These are phyloP conservation scores for Talaromyces marneffei DNA, from an alignment of 2,329 filamentous ascomycete genomes.

Conservation along the genomic window DNA sequence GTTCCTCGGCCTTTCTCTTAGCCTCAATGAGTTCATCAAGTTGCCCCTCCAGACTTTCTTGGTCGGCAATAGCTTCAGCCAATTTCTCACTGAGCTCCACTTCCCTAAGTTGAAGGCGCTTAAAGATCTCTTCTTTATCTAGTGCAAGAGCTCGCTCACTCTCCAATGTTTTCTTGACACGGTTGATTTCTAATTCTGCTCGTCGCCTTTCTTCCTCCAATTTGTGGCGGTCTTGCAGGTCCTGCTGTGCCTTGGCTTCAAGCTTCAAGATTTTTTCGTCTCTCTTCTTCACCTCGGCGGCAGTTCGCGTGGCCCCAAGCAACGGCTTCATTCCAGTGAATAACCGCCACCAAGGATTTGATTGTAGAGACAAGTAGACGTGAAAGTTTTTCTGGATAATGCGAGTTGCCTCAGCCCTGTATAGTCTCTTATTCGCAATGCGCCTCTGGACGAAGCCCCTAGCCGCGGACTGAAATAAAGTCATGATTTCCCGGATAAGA, in stretches of 20 bases:
- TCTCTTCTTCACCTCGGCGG: constrained; percentile 86
- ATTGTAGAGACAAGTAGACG: constrained; percentile 80
- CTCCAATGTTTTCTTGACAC: constrained; percentile 88
- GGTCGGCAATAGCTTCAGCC: constrained; percentile 83
- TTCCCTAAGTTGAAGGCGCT: constrained; percentile 87
- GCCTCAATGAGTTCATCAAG: constrained; percentile 81
- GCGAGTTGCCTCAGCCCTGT: constrained; percentile 86
- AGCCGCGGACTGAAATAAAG: constrained; percentile 84
- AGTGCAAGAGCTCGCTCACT: constrained; percentile 91
- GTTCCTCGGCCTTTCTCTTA: constrained; percentile 81
- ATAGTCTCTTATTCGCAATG: constrained; percentile 85
- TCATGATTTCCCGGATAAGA: constrained; percentile 89
- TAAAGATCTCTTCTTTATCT: constrained; percentile 99
- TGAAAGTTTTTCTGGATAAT: constrained; percentile 95
- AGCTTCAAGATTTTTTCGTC: constrained; percentile 90
- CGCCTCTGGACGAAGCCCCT: constrained; percentile 84
- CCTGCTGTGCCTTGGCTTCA: constrained; percentile 73
- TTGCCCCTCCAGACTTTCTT: constrained; percentile 89
- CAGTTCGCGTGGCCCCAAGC: constrained; percentile 83
- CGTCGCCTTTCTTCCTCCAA: constrained; percentile 88
- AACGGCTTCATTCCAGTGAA: constrained; percentile 93
- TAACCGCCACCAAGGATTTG: constrained; percentile 96
- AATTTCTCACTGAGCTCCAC: constrained; percentile 89
- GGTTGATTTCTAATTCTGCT: constrained; percentile 77
- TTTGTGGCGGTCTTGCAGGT: constrained; percentile 66